Base-by-base conservation (phyloP, 495 filamentous ascomycete species). In the Annulohypoxylon maeteangense region DNA sequence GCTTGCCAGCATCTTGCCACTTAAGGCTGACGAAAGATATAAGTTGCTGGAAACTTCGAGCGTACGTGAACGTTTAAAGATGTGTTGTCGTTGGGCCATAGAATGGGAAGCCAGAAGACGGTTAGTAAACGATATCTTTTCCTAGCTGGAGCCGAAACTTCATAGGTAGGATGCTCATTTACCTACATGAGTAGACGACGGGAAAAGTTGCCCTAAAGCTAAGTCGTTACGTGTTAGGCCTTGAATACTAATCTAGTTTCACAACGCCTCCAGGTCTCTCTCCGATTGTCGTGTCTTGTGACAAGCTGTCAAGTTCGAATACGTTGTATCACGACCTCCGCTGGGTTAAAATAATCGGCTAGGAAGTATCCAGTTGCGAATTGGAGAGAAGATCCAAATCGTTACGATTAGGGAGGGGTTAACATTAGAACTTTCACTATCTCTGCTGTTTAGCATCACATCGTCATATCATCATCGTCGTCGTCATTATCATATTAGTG, bases 1-100 rank as follows among this genome's bases (percentile, higher is more conserved):
- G 94, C 91, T 98, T 67, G 93, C 92, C 14, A 91, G 86, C 70
- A 88, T 96, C 54, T 75, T 96, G 8, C 93, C 93, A 14, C 87
- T 94, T 32, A 84, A 84, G 40, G 92, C 93, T 16, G 84, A 89
- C 22, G 90, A 96, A 66, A 95, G 94, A 74, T 96, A 97, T 71
- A 83, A 82, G 7, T 79, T 97, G 20, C 79, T 97, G 27, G 77
- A 81, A 8, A 90, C 90, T 3, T 88, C 79, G 3, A 95, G 90
- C 68, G 93, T 97, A 0, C 81, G 93, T 48, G 91, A 94, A 74
- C 81, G 94, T 67, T 75, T 96, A 20, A 95, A 96, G 80, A 88
- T 95, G 51, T 90, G 90, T 25, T 90, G 89, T 12, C 78, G 78
- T 8, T 97, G 93, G 94, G 89, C 94, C 54, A 80, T 84, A 66